Evolutionary conservation across 2,329 filamentous ascomycete species (phyloP), one percentile per base, ranked within the genome.

Genomic region (Plectosphaerella plurivora): DNA sequence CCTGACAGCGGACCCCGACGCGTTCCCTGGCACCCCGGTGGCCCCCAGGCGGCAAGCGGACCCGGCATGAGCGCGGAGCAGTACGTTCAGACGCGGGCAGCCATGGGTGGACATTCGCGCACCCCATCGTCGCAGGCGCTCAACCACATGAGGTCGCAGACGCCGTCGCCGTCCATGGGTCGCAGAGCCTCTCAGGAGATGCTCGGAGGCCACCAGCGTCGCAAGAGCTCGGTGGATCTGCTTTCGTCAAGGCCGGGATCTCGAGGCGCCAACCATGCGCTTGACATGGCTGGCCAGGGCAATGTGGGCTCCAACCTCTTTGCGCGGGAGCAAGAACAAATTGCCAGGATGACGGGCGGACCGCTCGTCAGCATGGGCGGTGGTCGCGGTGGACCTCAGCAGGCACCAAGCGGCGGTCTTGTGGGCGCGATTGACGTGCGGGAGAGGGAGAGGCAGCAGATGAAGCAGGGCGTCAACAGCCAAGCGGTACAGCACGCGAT

Each of bases 321-420:
- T 18, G 91, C 91, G 16, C 83, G 88, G 15, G 91, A 96, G 68
- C 91, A 95, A 66, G 90, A 95, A 69, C 87, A 95, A 59, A 81
- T 96, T n/a, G 89, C 91, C 10, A 83, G 88, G 37, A 77, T 90
- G 60, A 96, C 91, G 1, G 88, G 89, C 1, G 85, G 84, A 0
- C 88, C 91, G 0, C 74, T 96, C 48, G 81, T 95, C 60, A 84
- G 81, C 53, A 74, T 95, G 65, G 80, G 52, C 7, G 51, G 47
- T 8, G 54, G 54, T 35, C 46, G 51, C 11, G 56, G 53, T 22
- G 57, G 49, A 18, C 76, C 76, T 49, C 73, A 74, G 56, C 79
- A 77, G 54, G 70, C 76, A 10, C 65, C 78, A 33, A 81, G 82
- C 1, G 72, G 73, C 20, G 86, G 87, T 0, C 75, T 96, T 1